Evolutionary conservation across 106 monocot species (phyloP), one percentile per base, ranked within the genome.

Genomic region (Ottelia alismoides): DNA sequence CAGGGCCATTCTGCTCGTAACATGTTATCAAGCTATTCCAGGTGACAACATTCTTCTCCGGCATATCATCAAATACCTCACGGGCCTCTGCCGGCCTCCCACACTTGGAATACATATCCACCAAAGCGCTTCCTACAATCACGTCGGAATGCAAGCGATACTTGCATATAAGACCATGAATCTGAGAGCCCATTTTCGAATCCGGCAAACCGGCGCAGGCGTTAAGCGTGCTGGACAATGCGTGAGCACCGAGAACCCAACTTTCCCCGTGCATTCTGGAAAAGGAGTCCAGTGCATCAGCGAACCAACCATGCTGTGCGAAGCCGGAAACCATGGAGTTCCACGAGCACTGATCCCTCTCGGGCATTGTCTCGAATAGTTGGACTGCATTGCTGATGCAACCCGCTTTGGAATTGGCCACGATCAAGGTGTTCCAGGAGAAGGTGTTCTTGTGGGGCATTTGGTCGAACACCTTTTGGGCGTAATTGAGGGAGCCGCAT

Each of bases 1-100:
- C 79, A 0, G 72, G 79, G 9, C 88, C 88, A 47, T 88, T 88
- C 64, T 88, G 76, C 64, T 88, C 83, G 54, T 76, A 83, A 52
- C 79, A 88, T 1, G 83, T 76, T 52, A 88, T 83, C 43, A 88
- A 21, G 65, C 76, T 71, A 30, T 88, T 88, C 82, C 88, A 88
- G 0, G 79, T 73, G 10, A 79, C 79, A 21, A 67, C 61, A 53
- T 79, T 88, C 62, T 62, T 76, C 14, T 74, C 70, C 2, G 60
- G 55, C 80, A 85, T 80, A 22, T 1, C 55, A 2, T 74, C 76
- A 47, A 85, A 85, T 2, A 85, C 77, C 35, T 29, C 67, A 3
- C 18, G 47, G 1, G 85, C 85, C 20, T 80, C 85, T 1, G 27
- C 18, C 1, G 77, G 70, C 11, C 40, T 62, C 60, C 71, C 60